Base-by-base conservation (phyloP, 257 asterid species). In the Primulina huaijiensis region DNA sequence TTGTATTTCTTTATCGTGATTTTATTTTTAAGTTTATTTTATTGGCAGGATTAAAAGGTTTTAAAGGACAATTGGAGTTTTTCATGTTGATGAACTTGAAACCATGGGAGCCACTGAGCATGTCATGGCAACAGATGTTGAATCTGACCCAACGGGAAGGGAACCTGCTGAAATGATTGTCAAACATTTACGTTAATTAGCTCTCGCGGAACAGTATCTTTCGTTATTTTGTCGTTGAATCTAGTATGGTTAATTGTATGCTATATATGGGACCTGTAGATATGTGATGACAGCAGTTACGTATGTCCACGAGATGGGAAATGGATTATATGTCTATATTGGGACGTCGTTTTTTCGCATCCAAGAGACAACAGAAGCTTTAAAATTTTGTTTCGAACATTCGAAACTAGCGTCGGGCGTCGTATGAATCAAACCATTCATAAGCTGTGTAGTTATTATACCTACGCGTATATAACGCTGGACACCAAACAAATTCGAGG, bases 81-180 rank as follows among this genome's bases (percentile, higher is more conserved):
- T 94, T 80, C 86, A 94, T 71, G 97, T 84, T 6, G 98, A 94
- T 77, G 99, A 94, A 67, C 99, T 94, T 66, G 97, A 93, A 86
- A 93, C 96, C 78, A 93, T 93, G 99, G 91, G 95, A 30, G 78
- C 85, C 21, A 79, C 80, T 43, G 97, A 93, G 75, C 97, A 90
- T 78, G 90, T 89, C 82, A 90, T 90, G 99, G 95, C 99, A 0
- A 90, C 97, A 25, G 95, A 93, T 80, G 87, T 93, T 62, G 99
- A 93, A 72, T 93, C 97, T 97, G 99, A 93, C 79, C 99, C 98
- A 3, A 89, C 96, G 2, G 98, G 98, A 80, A 92, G 98, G 98
- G 89, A 84, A 74, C 25, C 40, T 14, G 21, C 31, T 37, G 56
- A 34, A 38, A 1, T 62, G 53, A 55, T 59, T 70, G 14, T 72